These are phyloP conservation scores for Ceratocystis huliohia DNA, from an alignment of 2,329 filamentous ascomycete genomes.

Conservation along the genomic window DNA sequence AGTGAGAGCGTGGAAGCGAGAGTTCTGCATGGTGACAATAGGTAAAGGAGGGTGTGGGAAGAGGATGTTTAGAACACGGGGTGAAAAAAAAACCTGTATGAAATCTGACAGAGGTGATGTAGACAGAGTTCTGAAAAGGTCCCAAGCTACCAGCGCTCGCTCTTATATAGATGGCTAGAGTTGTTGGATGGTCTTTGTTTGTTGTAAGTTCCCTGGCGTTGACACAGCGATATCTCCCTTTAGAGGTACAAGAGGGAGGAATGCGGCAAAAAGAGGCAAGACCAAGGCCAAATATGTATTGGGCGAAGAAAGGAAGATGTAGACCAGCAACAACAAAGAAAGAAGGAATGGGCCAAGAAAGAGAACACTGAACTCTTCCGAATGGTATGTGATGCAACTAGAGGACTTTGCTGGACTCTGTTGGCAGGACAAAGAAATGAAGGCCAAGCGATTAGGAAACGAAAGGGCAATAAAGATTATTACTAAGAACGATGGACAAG, in stretches of 20 bases:
- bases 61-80: not conserved
- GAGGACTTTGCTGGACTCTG: not conserved
- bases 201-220: constrained; percentile 12
- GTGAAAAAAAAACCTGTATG: too few species aligned
- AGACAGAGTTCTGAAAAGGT: not conserved
- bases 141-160: constrained; percentile 4
- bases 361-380: constrained; percentile 20
- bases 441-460: constrained; percentile 16
- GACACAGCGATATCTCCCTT: constrained; percentile 13
- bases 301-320: not conserved
- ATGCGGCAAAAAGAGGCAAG: constrained; percentile 15
- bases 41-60: not conserved
- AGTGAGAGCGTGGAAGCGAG: constrained; percentile 39
- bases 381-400: constrained; percentile 12
- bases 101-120: not conserved
- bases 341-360: constrained; percentile 17
- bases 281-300: constrained; percentile 20
- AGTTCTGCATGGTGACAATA: constrained; percentile 33
- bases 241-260: constrained; percentile 15
- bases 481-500: constrained; percentile 17
- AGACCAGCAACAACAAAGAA: constrained; percentile 8
- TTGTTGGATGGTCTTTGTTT: not conserved
- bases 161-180: constrained; percentile 1
- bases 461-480: constrained; percentile 18
- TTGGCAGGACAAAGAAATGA: constrained; percentile 10